Conservation (phyloP, 2,329 filamentous ascomycete species). For the Penicillium sp. region DNA sequence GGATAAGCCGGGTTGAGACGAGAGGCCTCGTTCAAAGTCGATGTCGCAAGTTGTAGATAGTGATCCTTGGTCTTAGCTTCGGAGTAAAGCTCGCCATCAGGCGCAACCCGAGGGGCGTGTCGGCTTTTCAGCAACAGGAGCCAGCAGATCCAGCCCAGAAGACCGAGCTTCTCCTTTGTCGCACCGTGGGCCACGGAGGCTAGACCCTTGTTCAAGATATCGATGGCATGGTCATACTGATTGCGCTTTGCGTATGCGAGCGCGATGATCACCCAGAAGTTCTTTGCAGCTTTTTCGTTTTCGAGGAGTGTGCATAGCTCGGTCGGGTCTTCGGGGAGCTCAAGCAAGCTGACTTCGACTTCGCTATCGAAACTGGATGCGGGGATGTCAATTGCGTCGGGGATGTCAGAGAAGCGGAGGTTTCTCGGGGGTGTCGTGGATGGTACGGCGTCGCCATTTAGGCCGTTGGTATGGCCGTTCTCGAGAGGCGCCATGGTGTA, state of each 20-base stretch:
- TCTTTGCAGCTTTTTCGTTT: conserved; percentile 87
- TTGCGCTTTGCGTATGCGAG: conserved; percentile 95
- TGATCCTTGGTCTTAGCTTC: conserved; percentile 90
- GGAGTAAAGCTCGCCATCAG: conserved; percentile 65
- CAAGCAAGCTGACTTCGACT: conserved; percentile 91
- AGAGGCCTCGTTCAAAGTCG: conserved; percentile 90
- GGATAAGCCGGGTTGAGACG: conserved; percentile 91
- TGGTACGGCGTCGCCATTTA: conserved; percentile 46
- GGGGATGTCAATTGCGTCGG: conserved; percentile 65
- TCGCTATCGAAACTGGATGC: conserved; percentile 63
- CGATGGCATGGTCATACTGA: conserved; percentile 81
- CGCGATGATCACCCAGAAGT: conserved; percentile 97
- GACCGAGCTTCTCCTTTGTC: conserved; percentile 79
- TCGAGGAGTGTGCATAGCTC: conserved; percentile 94
- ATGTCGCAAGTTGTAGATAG: conserved; percentile 88
- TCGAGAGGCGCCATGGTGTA: conserved; percentile 53
- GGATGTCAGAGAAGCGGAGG: conserved; percentile 63
- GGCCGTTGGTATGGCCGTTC: conserved; percentile 56
- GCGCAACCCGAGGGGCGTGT: conserved; percentile 69
- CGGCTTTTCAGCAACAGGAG: conserved; percentile 87
- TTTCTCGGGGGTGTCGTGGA: conserved; percentile 36
- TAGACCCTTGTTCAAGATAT: conserved; percentile 71
- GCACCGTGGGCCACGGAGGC: conserved; percentile 69
- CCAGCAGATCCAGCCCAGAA: conserved; percentile 86
- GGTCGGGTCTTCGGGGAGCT: conserved; percentile 88